Conservation (phyloP, 805 yeast genomes). For the Sungouiella blattae region DNA sequence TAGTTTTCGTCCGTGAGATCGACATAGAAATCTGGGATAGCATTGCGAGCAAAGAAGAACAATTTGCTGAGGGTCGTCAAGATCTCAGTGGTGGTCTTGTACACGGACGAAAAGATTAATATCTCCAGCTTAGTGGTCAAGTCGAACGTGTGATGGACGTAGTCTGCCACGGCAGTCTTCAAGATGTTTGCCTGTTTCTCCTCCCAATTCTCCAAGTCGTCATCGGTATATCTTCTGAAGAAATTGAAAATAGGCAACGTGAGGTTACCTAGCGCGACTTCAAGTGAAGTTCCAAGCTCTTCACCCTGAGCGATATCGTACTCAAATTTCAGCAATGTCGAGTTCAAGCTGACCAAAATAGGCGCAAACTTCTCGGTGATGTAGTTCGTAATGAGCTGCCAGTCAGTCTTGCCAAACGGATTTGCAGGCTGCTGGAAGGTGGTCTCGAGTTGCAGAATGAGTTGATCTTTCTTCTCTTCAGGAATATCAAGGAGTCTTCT, state of each 20-base stretch:
- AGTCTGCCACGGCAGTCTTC: conserved; percentile 42
- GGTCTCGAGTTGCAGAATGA: conserved; percentile 33
- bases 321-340: conserved; percentile 23
- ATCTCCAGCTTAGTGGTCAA: conserved; percentile 40
- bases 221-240: conserved; percentile 41
- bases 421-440: conserved; percentile 27
- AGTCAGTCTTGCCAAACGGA: conserved; percentile 42
- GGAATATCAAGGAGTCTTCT: conserved; percentile 39
- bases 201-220: conserved; percentile 7
- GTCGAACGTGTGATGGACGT: conserved; percentile 40
- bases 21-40: conserved; percentile 19
- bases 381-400: conserved; percentile 51
- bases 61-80: conserved; percentile 33
- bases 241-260: conserved; percentile 42
- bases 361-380: conserved; percentile 56
- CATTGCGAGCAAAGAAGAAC: conserved; percentile 26
- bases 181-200: conserved; percentile 21
- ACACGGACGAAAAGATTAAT: conserved; percentile 48
- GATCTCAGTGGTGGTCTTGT: conserved; percentile 37
- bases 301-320: conserved; percentile 1
- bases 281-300: conserved; percentile 1
- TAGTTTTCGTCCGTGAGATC: conserved; percentile 5
- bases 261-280: conserved; percentile 26
- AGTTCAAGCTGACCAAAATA: conserved; percentile 38
- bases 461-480: conserved; percentile 25